phyloP scores from a whole-genome alignment of 1,284 basidiomycete genomes.

The Cryptococcus sp. region DNA sequence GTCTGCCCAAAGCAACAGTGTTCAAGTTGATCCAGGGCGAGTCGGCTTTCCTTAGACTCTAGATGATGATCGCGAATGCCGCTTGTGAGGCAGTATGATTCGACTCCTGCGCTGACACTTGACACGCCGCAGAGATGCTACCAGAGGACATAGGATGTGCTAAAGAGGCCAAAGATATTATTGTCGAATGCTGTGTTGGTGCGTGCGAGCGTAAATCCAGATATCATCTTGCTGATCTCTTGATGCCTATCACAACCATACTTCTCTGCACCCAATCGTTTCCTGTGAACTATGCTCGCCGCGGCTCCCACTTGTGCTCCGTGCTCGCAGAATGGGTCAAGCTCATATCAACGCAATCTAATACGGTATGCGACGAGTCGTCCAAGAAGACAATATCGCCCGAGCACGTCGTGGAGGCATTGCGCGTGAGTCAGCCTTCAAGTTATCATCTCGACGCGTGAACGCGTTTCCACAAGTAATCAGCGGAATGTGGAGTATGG shows the following conservation, averaged over 20 bases:
- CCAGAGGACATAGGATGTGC: conserved; percentile 87
- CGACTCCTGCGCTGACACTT: neutral
- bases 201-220: conserved; percentile 37
- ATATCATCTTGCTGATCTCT: neutral
- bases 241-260: neutral
- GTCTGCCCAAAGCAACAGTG: conserved; percentile 94
- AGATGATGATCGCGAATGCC: neutral
- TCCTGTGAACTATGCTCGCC: neutral
- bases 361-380: conserved; percentile 96
- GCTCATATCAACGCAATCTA: conserved; percentile 94
- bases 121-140: conserved; percentile 68
- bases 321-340: conserved; percentile 85
- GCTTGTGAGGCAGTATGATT: neutral
- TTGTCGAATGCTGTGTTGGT: conserved; percentile 99
- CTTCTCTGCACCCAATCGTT: neutral
- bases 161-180: conserved; percentile 93
- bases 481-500: too few species aligned
- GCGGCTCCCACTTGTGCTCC: neutral
- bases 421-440: conserved; percentile 66
- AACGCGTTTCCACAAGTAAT: too few species aligned
- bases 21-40: conserved; percentile 93
- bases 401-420: conserved; percentile 89
- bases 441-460: neutral
- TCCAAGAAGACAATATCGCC: conserved; percentile 99
- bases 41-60: conserved; percentile 17